Evolutionary conservation across 2,329 filamentous ascomycete genomes (phyloP).

Genomic region (Coniochaeta hoffmannii): DNA sequence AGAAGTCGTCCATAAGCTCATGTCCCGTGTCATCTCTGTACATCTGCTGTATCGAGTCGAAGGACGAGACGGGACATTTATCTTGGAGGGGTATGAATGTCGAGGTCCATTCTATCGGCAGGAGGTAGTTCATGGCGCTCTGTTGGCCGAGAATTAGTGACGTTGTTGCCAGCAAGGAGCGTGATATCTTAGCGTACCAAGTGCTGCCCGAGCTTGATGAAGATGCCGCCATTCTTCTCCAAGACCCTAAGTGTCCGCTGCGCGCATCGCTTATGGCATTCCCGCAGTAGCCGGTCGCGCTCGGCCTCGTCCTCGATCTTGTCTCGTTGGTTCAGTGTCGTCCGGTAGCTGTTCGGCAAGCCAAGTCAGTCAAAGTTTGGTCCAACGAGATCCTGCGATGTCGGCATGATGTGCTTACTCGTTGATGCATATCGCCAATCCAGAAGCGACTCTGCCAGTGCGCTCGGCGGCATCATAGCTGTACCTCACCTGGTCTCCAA

Average conservation of each 20-base stretch:
- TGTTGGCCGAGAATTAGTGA: conserved; percentile 26
- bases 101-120: conserved; percentile 86
- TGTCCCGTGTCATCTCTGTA: conserved; percentile 76
- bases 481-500: conserved; percentile 66
- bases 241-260: conserved; percentile 77
- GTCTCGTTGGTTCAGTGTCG: conserved; percentile 66
- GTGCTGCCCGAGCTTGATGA: conserved; percentile 96
- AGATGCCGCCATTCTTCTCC: conserved; percentile 96
- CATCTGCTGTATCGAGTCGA: conserved; percentile 80
- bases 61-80: conserved; percentile 86
- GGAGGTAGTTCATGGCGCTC: conserved; percentile 92
- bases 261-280: conserved; percentile 89
- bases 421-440: conserved; percentile 76
- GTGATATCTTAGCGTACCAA: conserved; percentile 42
- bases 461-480: conserved; percentile 68
- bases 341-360: conserved; percentile 64
- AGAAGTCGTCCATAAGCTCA: conserved; percentile 75
- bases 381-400: not conserved
- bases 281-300: conserved; percentile 61
- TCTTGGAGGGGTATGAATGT: conserved; percentile 97
- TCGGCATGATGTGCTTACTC: conserved; percentile 48
- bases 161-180: not conserved
- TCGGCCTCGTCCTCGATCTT: conserved; percentile 54
- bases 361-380: conserved; percentile 7
- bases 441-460: conserved; percentile 68